Evolutionary conservation across 176 grass and related monocot genomes (phyloP).

Genomic region (Oryza meridionalis): DNA sequence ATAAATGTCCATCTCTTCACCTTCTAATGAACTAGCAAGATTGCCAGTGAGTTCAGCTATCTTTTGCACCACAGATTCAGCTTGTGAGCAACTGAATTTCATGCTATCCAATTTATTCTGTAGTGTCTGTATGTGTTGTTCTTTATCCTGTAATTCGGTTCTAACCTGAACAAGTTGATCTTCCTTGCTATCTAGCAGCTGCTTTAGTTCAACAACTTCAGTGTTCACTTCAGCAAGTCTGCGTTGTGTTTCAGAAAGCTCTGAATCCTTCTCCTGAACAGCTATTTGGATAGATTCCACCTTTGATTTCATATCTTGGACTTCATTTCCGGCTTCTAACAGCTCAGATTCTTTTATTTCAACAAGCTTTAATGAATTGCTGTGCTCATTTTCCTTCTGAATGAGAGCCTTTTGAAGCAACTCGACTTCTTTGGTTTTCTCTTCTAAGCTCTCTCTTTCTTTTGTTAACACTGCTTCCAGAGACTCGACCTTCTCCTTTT

Average conservation of each 20-base stretch:
- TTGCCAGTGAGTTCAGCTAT: conserved; percentile 62
- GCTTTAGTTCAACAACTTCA: conserved; percentile 53
- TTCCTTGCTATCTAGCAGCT: conserved; percentile 59
- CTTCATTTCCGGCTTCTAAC: conserved; percentile 67
- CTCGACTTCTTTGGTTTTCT: conserved; percentile 60
- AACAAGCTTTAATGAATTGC: conserved; percentile 63
- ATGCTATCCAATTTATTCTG: conserved; percentile 56
- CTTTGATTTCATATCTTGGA: conserved; percentile 78
- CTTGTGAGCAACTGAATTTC: conserved; percentile 49
- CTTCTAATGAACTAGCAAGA: conserved; percentile 56
- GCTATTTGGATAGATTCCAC: conserved; percentile 57
- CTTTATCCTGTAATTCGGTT: conserved; percentile 59
- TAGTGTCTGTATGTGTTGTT: conserved; percentile 42
- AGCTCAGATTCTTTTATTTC: conserved; percentile 70
- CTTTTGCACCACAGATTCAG: conserved; percentile 57
- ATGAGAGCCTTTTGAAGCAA: conserved; percentile 68
- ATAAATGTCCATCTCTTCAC: conserved; percentile 44
- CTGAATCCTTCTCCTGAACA: conserved; percentile 68
- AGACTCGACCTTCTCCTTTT: conserved; percentile 56
- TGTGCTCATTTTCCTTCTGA: conserved; percentile 59
- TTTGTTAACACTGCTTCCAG: conserved; percentile 62
- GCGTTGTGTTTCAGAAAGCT: conserved; percentile 55
- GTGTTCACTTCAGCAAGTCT: conserved; percentile 51
- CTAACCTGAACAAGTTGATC: conserved; percentile 56
- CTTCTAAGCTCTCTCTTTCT: conserved; percentile 67